Conservation (phyloP, 768 basidiomycete species). For the Mycena galopus region DNA sequence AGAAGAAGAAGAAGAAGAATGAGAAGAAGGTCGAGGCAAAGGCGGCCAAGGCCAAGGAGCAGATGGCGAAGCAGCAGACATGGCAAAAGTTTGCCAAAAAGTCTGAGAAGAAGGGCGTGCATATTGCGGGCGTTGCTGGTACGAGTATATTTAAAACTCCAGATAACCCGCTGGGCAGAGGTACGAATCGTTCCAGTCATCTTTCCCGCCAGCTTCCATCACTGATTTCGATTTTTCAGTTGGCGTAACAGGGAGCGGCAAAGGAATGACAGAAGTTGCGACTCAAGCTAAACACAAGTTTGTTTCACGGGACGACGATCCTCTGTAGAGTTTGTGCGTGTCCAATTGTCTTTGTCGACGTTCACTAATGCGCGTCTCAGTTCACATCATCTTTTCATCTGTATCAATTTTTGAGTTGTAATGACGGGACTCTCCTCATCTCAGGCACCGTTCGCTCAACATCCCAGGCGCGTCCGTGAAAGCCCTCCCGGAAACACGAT, state of each 20-base stretch:
- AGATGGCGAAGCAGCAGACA: slow-evolving; percentile 82
- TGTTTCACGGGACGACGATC: slow-evolving; percentile 60
- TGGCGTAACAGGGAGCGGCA: slow-evolving; percentile 92
- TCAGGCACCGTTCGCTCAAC: slow-evolving; percentile 25
- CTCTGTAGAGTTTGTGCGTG: slow-evolving; percentile 31
- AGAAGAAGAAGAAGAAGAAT: slow-evolving; percentile 93
- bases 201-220: slow-evolving; percentile 18
- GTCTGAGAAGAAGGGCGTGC: slow-evolving; percentile 91
- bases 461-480: neutral
- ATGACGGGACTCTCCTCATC: slow-evolving; percentile 26
- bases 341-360: neutral
- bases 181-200: slow-evolving; percentile 57
- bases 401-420: slow-evolving; percentile 35
- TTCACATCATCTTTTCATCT: slow-evolving; percentile 28
- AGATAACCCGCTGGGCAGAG: slow-evolving; percentile 89
- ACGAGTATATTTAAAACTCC: slow-evolving; percentile 96
- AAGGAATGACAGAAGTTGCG: slow-evolving; percentile 88
- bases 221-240: slow-evolving; percentile 60
- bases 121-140: slow-evolving; percentile 89
- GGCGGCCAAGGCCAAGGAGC: slow-evolving; percentile 91
- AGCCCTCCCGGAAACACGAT: slow-evolving; percentile 34
- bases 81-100: slow-evolving; percentile 99
- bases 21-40: slow-evolving; percentile 91
- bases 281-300: slow-evolving; percentile 84
- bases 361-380: neutral